Base-by-base conservation (phyloP, 352 stramenopile species). In the Phytophthora ohioensis region DNA sequence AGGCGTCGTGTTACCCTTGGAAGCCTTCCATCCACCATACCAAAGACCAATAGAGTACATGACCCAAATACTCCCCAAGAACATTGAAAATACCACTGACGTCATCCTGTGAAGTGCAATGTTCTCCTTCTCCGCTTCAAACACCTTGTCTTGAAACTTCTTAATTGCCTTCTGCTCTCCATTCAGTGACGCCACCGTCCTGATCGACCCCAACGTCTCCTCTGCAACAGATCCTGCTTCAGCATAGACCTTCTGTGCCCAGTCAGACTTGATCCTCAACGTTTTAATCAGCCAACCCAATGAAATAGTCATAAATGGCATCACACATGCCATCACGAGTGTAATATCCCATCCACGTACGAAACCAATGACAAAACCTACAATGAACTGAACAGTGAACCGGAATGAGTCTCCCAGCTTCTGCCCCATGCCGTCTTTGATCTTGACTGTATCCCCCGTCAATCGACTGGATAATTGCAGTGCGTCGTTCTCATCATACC, bases 11-110 rank as follows among this genome's bases (percentile, higher is more conserved):
- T 83, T 55, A 10, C 55, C 70, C 4, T 60, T 52, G 0, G 61
- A 45, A 10, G 85, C 79, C 41, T 87, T 83, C 10, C 49, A 71
- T 8, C 77, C 76, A 21, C 80, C 77, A 53, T 91, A 91, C 82
- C 82, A 90, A 2, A 90, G 64, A 3, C 80, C 82, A 10, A 58
- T 56, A 0, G 76, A 64, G 35, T 73, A 73, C 65, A 73, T 88
- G 49, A 86, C 1, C 80, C 71, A 91, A 0, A 85, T 69, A 56
- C 69, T 84, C 1, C 34, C 77, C 32, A 85, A 13, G 64, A 90
- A 82, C 43, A 82, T 48, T 21, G 61, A 46, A 46, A 82, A 73
- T 7, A 87, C 68, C 2, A 56, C 49, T 1, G 72, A 59, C 4
- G 64, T 62, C 57, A 81, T 68, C 57, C 79, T 83, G 58, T 75